A percentile compares a stretch with the other conserved stretches of the same genome.
These are phyloP conservation scores for Beauveria sp. DNA, from an alignment of 2,329 filamentous ascomycete species.

Conservation along the genomic window DNA sequence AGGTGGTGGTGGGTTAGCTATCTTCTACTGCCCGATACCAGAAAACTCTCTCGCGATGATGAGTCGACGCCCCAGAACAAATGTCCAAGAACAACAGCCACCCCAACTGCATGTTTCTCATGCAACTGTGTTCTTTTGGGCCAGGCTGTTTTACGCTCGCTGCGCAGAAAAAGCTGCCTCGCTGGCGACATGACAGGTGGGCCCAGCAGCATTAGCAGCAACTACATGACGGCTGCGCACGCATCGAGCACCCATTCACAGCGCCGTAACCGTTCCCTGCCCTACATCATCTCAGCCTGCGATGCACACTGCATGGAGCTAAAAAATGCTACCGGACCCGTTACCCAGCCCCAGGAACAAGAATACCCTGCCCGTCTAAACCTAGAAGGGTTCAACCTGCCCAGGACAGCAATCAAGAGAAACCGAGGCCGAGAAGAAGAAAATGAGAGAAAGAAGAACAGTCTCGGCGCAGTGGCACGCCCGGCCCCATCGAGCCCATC, in stretches of 20 bases:
- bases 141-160: constrained; percentile 1
- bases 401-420: neutral
- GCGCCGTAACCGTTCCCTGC: neutral
- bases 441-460: neutral
- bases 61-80: neutral
- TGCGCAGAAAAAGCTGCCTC: neutral
- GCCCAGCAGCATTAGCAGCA: neutral
- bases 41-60: too few species aligned
- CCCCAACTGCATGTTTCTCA: neutral
- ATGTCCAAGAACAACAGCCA: neutral
- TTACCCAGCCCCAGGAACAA: neutral
- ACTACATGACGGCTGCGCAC: neutral
- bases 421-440: neutral
- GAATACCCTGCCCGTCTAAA: neutral
- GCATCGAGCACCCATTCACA: neutral
- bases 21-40: neutral
- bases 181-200: neutral
- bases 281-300: constrained; percentile 2
- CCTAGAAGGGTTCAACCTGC: neutral
- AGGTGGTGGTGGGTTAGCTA: neutral
- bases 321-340: neutral
- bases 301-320: neutral
- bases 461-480: constrained; percentile 4
- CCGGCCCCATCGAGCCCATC: constrained; percentile 3
- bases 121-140: neutral